A percentile compares a stretch with the other conserved stretches of the same genome.
phyloP scores from a whole-genome alignment of 768 basidiomycete species.

The Suillus hirtellus region DNA sequence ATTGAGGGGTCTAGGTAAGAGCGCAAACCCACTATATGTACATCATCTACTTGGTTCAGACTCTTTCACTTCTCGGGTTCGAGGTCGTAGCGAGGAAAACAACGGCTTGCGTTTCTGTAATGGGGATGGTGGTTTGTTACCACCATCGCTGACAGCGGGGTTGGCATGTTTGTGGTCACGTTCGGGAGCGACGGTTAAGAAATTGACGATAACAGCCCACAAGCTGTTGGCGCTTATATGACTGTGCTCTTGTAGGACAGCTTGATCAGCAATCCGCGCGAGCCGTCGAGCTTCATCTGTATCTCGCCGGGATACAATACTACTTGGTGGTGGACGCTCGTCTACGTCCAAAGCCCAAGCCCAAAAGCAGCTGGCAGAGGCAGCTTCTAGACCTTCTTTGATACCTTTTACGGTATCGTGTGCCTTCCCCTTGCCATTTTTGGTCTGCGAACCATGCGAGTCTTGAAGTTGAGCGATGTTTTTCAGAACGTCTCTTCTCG shows the following conservation, averaged over 20 bases:
- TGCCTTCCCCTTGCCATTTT: constrained; percentile 24
- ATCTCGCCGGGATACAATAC: constrained; percentile 87
- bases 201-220: constrained; percentile 67
- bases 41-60: neutral
- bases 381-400: constrained; percentile 37
- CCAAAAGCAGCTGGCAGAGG: constrained; percentile 70
- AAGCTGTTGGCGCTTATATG: constrained; percentile 67
- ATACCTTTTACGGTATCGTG: constrained; percentile 22
- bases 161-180: constrained; percentile 34
- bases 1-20: neutral
- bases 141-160: constrained; percentile 13
- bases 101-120: constrained; percentile 28
- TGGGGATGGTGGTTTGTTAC: neutral
- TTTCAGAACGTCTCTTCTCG: constrained; percentile 59
- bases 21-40: neutral
- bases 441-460: constrained; percentile 13
- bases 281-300: constrained; percentile 76
- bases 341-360: constrained; percentile 80
- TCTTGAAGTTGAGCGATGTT: constrained; percentile 50
- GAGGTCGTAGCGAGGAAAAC: constrained; percentile 25
- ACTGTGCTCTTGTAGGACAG: constrained; percentile 56
- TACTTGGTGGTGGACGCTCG: constrained; percentile 88
- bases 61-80: constrained; percentile 1
- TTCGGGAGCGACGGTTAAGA: constrained; percentile 56
- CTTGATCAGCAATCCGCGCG: constrained; percentile 72